These are phyloP conservation scores for Thielaviopsis populi DNA, from an alignment of 2,329 filamentous ascomycete genomes.

Conservation along the genomic window DNA sequence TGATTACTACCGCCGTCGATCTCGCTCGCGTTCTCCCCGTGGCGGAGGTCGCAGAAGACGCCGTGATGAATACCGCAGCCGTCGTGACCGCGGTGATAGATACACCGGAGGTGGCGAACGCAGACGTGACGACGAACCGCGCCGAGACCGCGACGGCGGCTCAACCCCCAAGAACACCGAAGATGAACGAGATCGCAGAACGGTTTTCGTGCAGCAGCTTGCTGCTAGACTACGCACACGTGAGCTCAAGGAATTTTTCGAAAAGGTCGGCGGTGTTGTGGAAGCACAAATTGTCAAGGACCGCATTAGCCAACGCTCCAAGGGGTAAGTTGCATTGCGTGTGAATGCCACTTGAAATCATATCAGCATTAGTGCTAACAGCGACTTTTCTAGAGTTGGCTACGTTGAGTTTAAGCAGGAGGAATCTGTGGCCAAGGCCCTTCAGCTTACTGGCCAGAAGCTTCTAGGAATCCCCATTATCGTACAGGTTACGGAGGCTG, in stretches of 20 bases:
- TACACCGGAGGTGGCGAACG: constrained; percentile 40
- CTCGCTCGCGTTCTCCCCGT: constrained; percentile 57
- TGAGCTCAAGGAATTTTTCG: constrained; percentile 88
- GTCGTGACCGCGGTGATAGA: constrained; percentile 31
- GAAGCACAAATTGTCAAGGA: constrained; percentile 99
- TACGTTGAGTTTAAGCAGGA: constrained; percentile 98
- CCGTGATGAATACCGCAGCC: constrained; percentile 28
- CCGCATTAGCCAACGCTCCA: constrained; percentile 87
- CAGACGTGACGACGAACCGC: constrained; percentile 36
- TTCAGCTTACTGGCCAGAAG: constrained; percentile 97
- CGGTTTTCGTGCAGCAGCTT: constrained; percentile 96
- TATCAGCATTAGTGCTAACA: constrained; percentile 25
- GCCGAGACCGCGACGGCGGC: constrained; percentile 31
- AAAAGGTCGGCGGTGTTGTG: constrained; percentile 84
- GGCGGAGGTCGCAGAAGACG: constrained; percentile 23
- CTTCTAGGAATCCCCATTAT: constrained; percentile 98
- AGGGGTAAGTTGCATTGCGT: constrained; percentile 56
- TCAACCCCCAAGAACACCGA: constrained; percentile 65
- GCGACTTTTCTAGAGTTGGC: constrained; percentile 53
- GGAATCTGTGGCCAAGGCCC: constrained; percentile 80
- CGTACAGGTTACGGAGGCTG: constrained; percentile 93
- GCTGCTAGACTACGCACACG: constrained; percentile 84
- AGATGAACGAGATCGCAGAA: constrained; percentile 91
- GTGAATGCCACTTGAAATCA: neutral
- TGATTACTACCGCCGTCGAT: constrained; percentile 58